phyloP scores from a whole-genome alignment of 805 yeast species.

The Cyberlindnera lachancei region DNA sequence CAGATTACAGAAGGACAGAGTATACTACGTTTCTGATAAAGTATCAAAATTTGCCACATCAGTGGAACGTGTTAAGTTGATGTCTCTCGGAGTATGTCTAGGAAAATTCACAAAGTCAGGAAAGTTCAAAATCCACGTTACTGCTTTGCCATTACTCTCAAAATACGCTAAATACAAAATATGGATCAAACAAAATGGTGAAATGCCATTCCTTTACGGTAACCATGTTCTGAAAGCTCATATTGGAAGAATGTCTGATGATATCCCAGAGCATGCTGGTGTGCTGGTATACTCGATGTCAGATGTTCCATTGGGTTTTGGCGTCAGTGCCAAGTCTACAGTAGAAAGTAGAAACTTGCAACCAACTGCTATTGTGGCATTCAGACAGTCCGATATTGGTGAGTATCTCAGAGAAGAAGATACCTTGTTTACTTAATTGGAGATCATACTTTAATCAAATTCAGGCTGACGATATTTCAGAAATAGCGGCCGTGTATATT shows the following conservation, averaged over 20 bases:
- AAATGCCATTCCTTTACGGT: constrained; percentile 96
- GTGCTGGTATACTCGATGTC: constrained; percentile 85
- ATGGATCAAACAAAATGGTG: constrained; percentile 97
- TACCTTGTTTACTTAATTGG: constrained; percentile 67
- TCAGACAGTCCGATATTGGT: constrained; percentile 96
- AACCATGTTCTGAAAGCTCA: constrained; percentile 96
- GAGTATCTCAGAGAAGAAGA: constrained; percentile 98
- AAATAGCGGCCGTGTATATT: too few relatives aligned
- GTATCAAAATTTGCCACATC: constrained; percentile 85
- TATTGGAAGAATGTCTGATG: constrained; percentile 93
- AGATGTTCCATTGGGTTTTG: constrained; percentile 92
- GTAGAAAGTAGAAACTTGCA: constrained; percentile 79
- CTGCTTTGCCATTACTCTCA: constrained; percentile 77
- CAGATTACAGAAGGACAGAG: constrained; percentile 93
- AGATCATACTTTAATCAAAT: too few relatives aligned
- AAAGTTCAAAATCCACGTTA: constrained; percentile 89
- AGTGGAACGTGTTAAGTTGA: constrained; percentile 78
- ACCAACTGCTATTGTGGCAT: constrained; percentile 92
- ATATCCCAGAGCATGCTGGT: constrained; percentile 97
- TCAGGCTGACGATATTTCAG: too few relatives aligned
- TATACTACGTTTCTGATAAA: constrained; percentile 80
- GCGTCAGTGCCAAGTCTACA: constrained; percentile 89
- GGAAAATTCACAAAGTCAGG: constrained; percentile 98
- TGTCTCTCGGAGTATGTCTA: constrained; percentile 89
- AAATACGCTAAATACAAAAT: constrained; percentile 87